These are phyloP conservation scores for Neospermospora avenae DNA, from an alignment of 2,329 filamentous ascomycete species.

Conservation along the genomic window DNA sequence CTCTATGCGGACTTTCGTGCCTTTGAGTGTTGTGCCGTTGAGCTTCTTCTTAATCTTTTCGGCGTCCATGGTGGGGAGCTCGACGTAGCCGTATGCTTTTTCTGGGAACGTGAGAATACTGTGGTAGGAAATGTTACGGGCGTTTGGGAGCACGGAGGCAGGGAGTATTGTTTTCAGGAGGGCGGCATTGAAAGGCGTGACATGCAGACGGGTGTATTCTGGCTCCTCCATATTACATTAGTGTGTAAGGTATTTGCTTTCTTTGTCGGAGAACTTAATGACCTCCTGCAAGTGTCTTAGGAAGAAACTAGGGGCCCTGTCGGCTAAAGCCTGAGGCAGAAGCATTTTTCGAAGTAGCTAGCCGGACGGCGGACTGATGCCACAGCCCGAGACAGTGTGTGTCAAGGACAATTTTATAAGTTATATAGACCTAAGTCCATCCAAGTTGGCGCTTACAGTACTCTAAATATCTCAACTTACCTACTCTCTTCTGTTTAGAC, in stretches of 20 bases:
- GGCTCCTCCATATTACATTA: conserved; percentile 18
- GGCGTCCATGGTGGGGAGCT: conserved; percentile 75
- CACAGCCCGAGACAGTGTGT: too few relatives aligned
- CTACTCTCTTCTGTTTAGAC: too few relatives aligned
- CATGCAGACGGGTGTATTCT: conserved; percentile 66
- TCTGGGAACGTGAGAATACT: conserved; percentile 84
- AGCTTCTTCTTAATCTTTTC: conserved; percentile 91
- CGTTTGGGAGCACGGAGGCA: conserved; percentile 59
- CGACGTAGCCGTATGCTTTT: conserved; percentile 83
- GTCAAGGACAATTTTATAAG: too few relatives aligned
- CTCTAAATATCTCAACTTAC: too few relatives aligned
- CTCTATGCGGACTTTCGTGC: conserved; percentile 80
- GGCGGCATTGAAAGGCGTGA: conserved; percentile 77
- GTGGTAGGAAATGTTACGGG: conserved; percentile 86
- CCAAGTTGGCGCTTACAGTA: too few relatives aligned
- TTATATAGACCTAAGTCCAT: too few relatives aligned
- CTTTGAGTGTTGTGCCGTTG: conserved; percentile 80
- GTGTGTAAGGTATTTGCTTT: background rate
- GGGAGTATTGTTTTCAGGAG: conserved; percentile 72
- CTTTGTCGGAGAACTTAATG: background rate
- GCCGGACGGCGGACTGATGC: background rate
- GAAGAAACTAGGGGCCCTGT: conserved; percentile 1
- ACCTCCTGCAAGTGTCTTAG: background rate
- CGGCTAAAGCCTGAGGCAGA: conserved; percentile 11
- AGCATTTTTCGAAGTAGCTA: background rate